Evolutionary conservation across 345 rosid species (phyloP).

Genomic region (Eucalyptus erythrocorys): DNA sequence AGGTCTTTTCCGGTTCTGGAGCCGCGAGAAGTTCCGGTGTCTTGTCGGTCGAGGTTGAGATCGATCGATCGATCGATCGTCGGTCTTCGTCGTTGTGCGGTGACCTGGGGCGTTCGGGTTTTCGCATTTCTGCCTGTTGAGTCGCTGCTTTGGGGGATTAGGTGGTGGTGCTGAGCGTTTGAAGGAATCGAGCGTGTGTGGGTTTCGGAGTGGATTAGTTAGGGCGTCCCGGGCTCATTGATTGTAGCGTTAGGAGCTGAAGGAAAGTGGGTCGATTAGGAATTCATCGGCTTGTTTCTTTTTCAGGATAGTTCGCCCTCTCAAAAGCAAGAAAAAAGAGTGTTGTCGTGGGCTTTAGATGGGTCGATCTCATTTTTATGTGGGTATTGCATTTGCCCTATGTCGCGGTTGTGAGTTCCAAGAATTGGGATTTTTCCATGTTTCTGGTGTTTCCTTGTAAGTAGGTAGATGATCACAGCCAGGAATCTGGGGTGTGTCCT

Average conservation of each 20-base stretch:
- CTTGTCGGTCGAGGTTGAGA: not conserved
- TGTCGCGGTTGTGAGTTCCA: not conserved
- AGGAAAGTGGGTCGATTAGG: not conserved
- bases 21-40: not conserved
- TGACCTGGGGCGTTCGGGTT: not conserved
- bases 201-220: not conserved
- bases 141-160: not conserved
- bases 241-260: not conserved
- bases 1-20: not conserved
- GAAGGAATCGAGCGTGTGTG: not conserved
- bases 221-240: not conserved
- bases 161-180: not conserved
- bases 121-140: not conserved
- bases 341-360: not conserved
- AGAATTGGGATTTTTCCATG: not conserved
- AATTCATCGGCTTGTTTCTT: not conserved
- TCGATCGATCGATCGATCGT: not conserved
- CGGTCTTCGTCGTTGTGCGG: not conserved
- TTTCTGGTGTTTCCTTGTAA: not conserved
- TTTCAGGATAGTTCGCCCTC: not conserved
- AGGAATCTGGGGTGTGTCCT: not conserved
- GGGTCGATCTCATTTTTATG: not conserved
- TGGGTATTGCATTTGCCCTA: not conserved
- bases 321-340: not conserved
- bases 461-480: not conserved